Evolutionary conservation across 2,329 filamentous ascomycete genomes (phyloP), one percentile per base, ranked within the genome.

Genomic region (Colletotrichum sidae): DNA sequence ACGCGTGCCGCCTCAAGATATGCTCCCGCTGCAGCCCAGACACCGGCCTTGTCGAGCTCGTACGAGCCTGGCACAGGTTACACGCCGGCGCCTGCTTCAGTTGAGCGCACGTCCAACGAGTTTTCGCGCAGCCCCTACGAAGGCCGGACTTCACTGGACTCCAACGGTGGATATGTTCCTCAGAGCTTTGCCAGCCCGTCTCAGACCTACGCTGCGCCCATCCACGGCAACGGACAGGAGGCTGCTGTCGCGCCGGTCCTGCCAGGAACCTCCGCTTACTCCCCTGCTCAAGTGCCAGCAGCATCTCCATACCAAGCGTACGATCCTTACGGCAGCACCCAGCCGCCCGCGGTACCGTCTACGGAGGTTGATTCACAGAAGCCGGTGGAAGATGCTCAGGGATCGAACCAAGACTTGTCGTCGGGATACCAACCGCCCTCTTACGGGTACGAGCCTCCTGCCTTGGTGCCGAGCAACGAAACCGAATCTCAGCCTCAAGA

Each of bases 361-460:
- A 41, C 37, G 17, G 52, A 53, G 9, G 17, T 9, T 8, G 51
- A 59, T 15, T 39, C 38, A n/a, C 38, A 53, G 17, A 50, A 34
- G 10, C 9, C 54, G 9, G 25, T 15, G 4, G 54, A 42, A 17
- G 39, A 35, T 11, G 42, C 8, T 10, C 59, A 53, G 42, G 33
- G 54, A 5, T 12, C 60, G 7, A 47, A 44, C 39, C 34, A 55
- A 9, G 67, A 73, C 49, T 13, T 71, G 45, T 50, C 71, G 58
- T 70, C 75, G 58, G 75, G 73, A 5, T 85, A 84, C 63, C 82
- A 85, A 55, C 77, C 83, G 12, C 74, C 79, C 0, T 79, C 80
- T 4, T 85, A 85, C 58, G 84, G 83, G 6, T 88, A 86, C 65
- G 82, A 85, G 67, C 80, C 86, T 12, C 81, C 81, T 2, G 75